A percentile compares a stretch with the other conserved stretches of the same genome.
Conservation (phyloP, 2,329 filamentous ascomycete species). For the Waltergamsia citrina region DNA sequence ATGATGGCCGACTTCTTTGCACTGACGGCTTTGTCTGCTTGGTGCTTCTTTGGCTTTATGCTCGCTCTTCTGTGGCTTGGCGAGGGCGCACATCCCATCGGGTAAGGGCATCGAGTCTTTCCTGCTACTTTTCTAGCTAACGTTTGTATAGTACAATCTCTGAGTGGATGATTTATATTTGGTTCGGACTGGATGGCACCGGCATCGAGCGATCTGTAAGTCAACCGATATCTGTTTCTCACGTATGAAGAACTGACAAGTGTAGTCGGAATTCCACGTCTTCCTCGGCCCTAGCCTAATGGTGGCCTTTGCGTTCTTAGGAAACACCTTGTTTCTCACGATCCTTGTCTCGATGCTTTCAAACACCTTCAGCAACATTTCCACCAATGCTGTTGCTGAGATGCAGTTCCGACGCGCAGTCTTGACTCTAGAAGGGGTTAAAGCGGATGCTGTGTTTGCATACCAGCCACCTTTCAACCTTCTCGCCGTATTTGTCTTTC, state of each 20-base stretch:
- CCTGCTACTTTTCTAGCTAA: slow-evolving; percentile 5
- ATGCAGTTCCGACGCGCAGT: slow-evolving; percentile 77
- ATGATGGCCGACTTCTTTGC: slow-evolving; percentile 85
- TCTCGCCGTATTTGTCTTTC: slow-evolving; percentile 60
- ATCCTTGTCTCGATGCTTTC: slow-evolving; percentile 81
- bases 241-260: background rate
- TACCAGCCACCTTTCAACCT: slow-evolving; percentile 82
- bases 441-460: slow-evolving; percentile 73
- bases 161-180: slow-evolving; percentile 91
- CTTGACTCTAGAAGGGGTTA: slow-evolving; percentile 76
- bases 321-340: slow-evolving; percentile 82
- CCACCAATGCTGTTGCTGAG: slow-evolving; percentile 68
- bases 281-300: slow-evolving; percentile 72
- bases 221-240: slow-evolving; percentile 3
- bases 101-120: slow-evolving; percentile 26
- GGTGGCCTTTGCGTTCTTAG: slow-evolving; percentile 76
- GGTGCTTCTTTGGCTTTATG: slow-evolving; percentile 79
- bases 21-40: slow-evolving; percentile 63
- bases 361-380: slow-evolving; percentile 74
- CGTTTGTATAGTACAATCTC: slow-evolving; percentile 48
- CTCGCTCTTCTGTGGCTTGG: slow-evolving; percentile 73
- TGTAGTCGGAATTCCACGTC: slow-evolving; percentile 61
- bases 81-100: slow-evolving; percentile 48
- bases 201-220: slow-evolving; percentile 48
- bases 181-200: slow-evolving; percentile 75